Base-by-base conservation (phyloP, 1,284 basidiomycete species). In the Cutaneotrichosporon mucoides region DNA sequence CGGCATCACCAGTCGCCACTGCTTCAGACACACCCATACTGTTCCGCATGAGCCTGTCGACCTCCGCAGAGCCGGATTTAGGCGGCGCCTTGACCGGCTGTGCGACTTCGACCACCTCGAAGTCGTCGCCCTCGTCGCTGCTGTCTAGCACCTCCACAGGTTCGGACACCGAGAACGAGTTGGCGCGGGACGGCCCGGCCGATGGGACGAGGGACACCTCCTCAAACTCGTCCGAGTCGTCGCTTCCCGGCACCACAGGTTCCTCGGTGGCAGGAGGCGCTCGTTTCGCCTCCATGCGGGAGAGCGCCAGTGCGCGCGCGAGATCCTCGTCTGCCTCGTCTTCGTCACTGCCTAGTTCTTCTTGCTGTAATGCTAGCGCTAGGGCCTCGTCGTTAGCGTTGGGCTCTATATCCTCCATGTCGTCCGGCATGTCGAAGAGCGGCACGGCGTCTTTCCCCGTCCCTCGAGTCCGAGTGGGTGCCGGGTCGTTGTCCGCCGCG, bases 381-480 rank as follows among this genome's bases (percentile, higher is more conserved):
- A 76, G 62, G 6, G 71, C 76, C 53, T 77, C 73, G 54, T 77
- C 75, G 56, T 76, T 71, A 4, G 72, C 72, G 4, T 71, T 74
- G 3, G 71, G 71, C 3, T 66, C 49, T 4, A 75, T 56, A 5
- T 52, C 58, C 47, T 24, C 24, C 24, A 61, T 84, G 2, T 82
- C 81, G 2, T 82, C 83, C 33, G 83, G 83, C 0, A 79, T 64
- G 3, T 83, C 83, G 67, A 90, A 89, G 43, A 88, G 76, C 0
- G 83, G 81, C 24, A 24, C 24, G 78, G 72, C 3, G 79, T 69
- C 2, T 60, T 67, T 2, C 67, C 58, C 36, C 49, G 45, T 8
- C 71, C 63, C 10, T 65, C 46, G 24, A 1, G 33, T 11, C 6
- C 47, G 33, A 5, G 52, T 37, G n/a, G 24, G 52, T 4, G 8